Evolutionary conservation across 192 early-diverging fungal genomes (phyloP), one percentile per base, ranked within the genome.

Genomic region (Coemansia sp.): DNA sequence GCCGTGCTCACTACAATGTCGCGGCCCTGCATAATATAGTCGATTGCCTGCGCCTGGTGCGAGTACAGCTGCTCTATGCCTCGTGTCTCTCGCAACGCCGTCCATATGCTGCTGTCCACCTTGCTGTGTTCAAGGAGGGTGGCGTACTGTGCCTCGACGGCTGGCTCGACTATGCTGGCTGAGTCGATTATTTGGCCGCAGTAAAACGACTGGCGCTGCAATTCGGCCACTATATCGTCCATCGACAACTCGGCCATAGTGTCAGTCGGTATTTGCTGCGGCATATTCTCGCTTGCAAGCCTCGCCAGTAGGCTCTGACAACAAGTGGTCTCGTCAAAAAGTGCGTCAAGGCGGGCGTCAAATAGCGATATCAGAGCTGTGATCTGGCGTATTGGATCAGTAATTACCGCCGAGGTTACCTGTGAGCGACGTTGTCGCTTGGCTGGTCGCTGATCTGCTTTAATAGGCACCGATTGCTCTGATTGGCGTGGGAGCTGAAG

Each of bases 1-100:
- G 89, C 73, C 2, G 93, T 95, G 46, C 86, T 80, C 2, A 91
- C 83, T 33, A 95, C 86, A 4, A 92, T 85, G 64, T 88, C 64
- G 44, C 82, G 53, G 6, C 86, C 84, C 4, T 64, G 43, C 3
- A 76, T 44, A 2, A 70, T 30, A 6, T 11, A 21, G 43, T 87
- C 77, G 6, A 94, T 86, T 0, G 93, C 90, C 60, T 87, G 63
- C 0, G 87, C 86, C 67, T 95, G 93, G 78, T 95, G 93, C n/a
- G 77, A 59, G 55, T 58, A 58, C 30, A 58, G 32, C 32, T 58
- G 55, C 55, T 32, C 28, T 14, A 92, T 80, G 17, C 59, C 47
- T 2, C 78, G 63, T 0, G 39, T 32, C 8, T 43, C 59, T 3
- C 3, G 19, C 3, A 80, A 17, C 1, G 70, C 70, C 0, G 26